Base-by-base conservation (phyloP, 2,329 filamentous ascomycete species). In the Talaromyces sp. region DNA sequence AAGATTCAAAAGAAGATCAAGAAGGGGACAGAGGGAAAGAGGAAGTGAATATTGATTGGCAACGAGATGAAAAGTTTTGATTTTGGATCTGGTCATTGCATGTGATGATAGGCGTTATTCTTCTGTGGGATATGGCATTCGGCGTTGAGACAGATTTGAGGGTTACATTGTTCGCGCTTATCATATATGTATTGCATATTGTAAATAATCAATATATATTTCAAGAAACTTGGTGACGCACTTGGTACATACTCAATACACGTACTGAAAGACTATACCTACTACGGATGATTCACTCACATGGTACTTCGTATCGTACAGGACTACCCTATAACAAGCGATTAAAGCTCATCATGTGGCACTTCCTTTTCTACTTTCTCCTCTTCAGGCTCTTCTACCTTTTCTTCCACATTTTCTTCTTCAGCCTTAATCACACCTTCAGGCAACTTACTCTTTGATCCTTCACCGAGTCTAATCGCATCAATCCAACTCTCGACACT, bases 401-500 rank as follows among this genome's bases (percentile, higher is more conserved):
- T 64, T 56, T 70, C 67, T 50, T 70, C 37, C 65, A 27, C 66
- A 37, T 65, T 72, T 68, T 58, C 60, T 67, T 66, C 70, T 75
- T 75, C 62, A 78, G 76, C 16, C 81, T 79, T 61, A 37, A 89
- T 73, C 50, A 91, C 72, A 1, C 83, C 85, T 65, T 85, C 84
- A 0, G 91, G 90, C 48, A 95, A 76, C 79, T 88, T 91, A 72
- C 88, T 84, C 83, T 94, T 97, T 66, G 85, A 80, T 2, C 92
- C 90, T 74, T 98, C 94, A 61, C 93, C 92, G 83, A 99, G 85
- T 43, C 92, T 88, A 67, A 98, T 92, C n/a, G 87, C 84, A 73
- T 99, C 95, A 66, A 99, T 87, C 92, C 94, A 99, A 67, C 82
- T 81, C 79, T 97, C 92, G 35, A 99, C 81, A 31, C 84, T 85